phyloP scores from a whole-genome alignment of 23 red algal species.

The Chondrus crispus region DNA sequence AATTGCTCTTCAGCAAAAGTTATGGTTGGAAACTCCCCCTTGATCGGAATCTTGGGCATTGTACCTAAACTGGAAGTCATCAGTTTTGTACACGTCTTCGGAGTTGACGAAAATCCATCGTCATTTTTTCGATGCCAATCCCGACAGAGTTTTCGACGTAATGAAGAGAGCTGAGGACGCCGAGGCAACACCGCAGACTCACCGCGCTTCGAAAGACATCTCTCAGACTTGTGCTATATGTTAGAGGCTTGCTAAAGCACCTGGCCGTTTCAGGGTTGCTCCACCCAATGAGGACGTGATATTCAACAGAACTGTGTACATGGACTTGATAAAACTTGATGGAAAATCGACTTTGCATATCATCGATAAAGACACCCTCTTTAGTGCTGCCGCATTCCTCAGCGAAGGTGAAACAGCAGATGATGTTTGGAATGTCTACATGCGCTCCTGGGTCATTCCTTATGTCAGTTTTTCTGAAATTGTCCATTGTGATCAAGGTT shows the following conservation, averaged over 20 bases:
- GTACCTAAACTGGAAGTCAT: not conserved
- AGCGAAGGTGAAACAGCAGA: not conserved
- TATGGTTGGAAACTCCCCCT: not conserved
- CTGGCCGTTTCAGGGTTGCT: not conserved
- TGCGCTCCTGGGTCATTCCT: not conserved
- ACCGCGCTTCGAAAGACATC: not conserved
- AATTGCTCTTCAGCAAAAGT: not conserved
- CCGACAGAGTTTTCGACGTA: not conserved
- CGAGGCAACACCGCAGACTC: not conserved
- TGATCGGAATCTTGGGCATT: not conserved
- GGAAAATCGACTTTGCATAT: not conserved
- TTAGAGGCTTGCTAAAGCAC: not conserved
- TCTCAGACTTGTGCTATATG: not conserved
- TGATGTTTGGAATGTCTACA: not conserved
- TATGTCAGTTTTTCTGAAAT: not conserved
- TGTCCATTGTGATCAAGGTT: not conserved
- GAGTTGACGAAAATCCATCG: not conserved
- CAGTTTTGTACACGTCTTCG: not conserved
- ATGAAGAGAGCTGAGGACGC: not conserved
- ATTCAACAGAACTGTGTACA: not conserved
- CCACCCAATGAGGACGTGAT: not conserved
- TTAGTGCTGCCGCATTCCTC: not conserved
- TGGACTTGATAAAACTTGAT: constrained; percentile 11
- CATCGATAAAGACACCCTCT: not conserved
- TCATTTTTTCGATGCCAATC: not conserved